Evolutionary conservation across 176 grass and related monocot species (phyloP).

Genomic region (Oryza punctata): DNA sequence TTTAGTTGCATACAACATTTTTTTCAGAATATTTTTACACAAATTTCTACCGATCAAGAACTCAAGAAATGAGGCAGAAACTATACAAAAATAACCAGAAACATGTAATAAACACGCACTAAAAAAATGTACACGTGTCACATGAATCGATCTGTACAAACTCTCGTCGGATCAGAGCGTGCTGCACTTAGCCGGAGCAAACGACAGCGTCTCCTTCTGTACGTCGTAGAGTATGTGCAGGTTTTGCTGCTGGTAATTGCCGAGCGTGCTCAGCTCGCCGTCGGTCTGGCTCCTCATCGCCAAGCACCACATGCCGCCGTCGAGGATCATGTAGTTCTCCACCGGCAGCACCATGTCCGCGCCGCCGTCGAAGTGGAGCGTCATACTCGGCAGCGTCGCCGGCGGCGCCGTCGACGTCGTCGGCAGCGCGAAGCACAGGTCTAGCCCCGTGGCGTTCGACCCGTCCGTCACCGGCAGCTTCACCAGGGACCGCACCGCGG

Average conservation of each 20-base stretch:
- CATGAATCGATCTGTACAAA: neutral
- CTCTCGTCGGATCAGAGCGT: neutral
- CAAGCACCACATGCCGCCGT: slow-evolving; percentile 54
- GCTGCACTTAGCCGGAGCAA: slow-evolving; percentile 52
- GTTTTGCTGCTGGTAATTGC: slow-evolving; percentile 77
- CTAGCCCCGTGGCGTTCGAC: slow-evolving; percentile 32
- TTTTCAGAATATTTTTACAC: neutral
- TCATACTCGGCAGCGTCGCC: slow-evolving; percentile 55
- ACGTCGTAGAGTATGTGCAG: slow-evolving; percentile 79
- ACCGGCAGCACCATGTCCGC: slow-evolving; percentile 55
- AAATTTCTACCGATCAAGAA: neutral
- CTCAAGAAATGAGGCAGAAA: neutral
- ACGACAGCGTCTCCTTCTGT: slow-evolving; percentile 47
- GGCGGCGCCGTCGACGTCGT: slow-evolving; percentile 16
- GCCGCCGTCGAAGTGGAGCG: slow-evolving; percentile 56
- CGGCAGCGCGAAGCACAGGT: slow-evolving; percentile 59
- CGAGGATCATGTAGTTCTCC: slow-evolving; percentile 62
- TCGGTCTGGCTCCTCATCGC: slow-evolving; percentile 31
- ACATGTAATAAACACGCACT: neutral
- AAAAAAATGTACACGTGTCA: neutral
- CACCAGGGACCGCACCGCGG: slow-evolving; percentile 35
- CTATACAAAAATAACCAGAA: neutral
- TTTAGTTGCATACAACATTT: neutral
- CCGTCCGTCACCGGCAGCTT: slow-evolving; percentile 35
- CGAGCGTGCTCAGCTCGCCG: slow-evolving; percentile 43